Percentiles rank a stretch among this genome's conserved stretches.
Conservation (phyloP, 495 filamentous ascomycete genomes). For the Paragyromitra xinjiangensis region DNA sequence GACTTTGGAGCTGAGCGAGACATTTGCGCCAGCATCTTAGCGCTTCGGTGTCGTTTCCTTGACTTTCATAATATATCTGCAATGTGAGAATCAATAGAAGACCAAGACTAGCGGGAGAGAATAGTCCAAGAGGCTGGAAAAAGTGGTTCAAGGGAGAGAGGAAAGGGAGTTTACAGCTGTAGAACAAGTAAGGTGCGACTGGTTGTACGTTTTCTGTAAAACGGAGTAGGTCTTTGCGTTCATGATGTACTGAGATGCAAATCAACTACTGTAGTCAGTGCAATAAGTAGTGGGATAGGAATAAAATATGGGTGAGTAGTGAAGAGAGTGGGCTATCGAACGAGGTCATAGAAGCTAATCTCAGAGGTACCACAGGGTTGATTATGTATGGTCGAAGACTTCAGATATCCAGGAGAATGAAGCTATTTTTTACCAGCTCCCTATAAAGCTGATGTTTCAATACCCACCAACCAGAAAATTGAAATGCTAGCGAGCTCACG, state of each 20-base stretch:
- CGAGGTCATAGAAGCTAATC: neutral
- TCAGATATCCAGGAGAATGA: neutral
- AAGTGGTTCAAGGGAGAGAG: slow-evolving; percentile 17
- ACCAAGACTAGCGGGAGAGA: neutral
- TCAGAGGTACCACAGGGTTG: neutral
- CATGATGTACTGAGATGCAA: slow-evolving; percentile 66
- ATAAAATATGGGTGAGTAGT: no score
- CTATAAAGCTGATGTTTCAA: neutral
- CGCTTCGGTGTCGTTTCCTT: slow-evolving; percentile 94
- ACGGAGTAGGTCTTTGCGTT: slow-evolving; percentile 79
- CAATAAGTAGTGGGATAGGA: no score
- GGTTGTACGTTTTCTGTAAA: slow-evolving; percentile 97
- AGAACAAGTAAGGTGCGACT: slow-evolving; percentile 90
- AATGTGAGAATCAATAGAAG: slow-evolving; percentile 14
- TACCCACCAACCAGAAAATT: neutral
- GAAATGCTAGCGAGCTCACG: no score
- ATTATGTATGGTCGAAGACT: neutral
- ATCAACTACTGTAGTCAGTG: no score
- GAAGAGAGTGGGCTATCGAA: no score
- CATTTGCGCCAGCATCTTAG: slow-evolving; percentile 90
- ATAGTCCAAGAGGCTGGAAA: neutral
- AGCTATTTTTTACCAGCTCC: neutral
- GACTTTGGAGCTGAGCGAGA: slow-evolving; percentile 88
- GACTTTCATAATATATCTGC: slow-evolving; percentile 56
- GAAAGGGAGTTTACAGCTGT: slow-evolving; percentile 70